Base-by-base conservation (phyloP, 805 yeast species). In the Candida vaughaniae region DNA sequence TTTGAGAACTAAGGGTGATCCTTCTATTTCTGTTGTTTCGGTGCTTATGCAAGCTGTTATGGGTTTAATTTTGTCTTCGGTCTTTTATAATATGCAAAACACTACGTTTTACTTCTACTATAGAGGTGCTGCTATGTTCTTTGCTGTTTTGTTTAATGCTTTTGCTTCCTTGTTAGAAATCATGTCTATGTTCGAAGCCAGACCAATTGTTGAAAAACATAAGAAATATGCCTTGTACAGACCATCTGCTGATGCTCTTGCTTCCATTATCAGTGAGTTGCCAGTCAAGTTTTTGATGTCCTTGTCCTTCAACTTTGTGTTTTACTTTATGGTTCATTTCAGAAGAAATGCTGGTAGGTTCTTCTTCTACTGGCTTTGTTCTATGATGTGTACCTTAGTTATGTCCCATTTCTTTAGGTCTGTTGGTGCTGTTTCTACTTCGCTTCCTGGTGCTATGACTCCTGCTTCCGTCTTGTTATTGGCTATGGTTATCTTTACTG, bases 161-260 rank as follows among this genome's bases (percentile, higher is more conserved):
- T 73, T 80, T 56, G 59, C 77, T 19, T 67, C 83, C 3, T 61
- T 79, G 43, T 75, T 80, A 45, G 85, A 80, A 51, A 73, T 80
- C 40, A 67, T 80, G 48, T 56, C 73, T 10, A 62, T 79, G 41
- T 80, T 77, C 49, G 75, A 77, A 41, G 74, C 75, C 40, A 76
- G 83, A 60, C 78, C 82, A 26, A 77, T 85, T 45, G 71, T 82
- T 18, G 75, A 73, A 47, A 84, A 85, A 51, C 95, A 85, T 54
- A 78, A 80, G 50, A 69, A 72, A 32, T 85, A 80, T 47, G 78
- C 86, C 0, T 71, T 84, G 39, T 85, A 82, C 55, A 78, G 79
- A 41, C 89, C 90, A 3, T 72, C 87, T 9, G 78, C 85, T 3
- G 91, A 84, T 52, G 82, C 88, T 1, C 47, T 84, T 4, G 81